These are phyloP conservation scores for Aspergillus melleus DNA, from an alignment of 2,329 filamentous ascomycete species.

Conservation along the genomic window DNA sequence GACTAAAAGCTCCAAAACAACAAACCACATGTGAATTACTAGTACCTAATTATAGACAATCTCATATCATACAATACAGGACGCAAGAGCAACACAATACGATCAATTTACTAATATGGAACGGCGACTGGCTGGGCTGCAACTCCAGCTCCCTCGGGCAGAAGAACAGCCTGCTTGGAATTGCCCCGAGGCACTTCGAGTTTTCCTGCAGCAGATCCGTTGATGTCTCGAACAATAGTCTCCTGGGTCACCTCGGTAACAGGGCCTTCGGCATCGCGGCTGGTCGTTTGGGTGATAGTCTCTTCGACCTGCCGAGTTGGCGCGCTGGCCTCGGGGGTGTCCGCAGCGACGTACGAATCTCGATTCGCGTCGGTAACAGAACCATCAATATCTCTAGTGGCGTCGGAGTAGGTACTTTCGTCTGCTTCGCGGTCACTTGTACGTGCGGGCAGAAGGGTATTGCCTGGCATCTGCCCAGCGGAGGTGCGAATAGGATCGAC, in stretches of 20 bases:
- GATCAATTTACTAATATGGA: constrained; percentile 6
- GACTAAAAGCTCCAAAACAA: not conserved
- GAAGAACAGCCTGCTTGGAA: not conserved
- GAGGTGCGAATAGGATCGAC: constrained; percentile 56
- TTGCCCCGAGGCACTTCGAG: not conserved
- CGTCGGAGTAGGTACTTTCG: not conserved
- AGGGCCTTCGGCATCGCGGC: not conserved
- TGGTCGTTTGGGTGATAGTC: not conserved
- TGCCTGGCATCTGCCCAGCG: constrained; percentile 48
- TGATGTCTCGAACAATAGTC: not conserved
- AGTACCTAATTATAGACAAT: not conserved
- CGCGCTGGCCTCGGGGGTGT: not conserved
- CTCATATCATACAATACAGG: not conserved
- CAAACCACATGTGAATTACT: not conserved
- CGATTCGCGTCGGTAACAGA: constrained; percentile 5
- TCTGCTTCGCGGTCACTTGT: not conserved
- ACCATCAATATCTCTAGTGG: constrained; percentile 3
- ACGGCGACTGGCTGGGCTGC: constrained; percentile 5
- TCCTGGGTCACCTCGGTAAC: not conserved
- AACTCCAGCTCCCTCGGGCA: not conserved
- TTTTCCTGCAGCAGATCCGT: not conserved
- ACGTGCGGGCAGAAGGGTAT: constrained; percentile 35
- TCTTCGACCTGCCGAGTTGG: not conserved
- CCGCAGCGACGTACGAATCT: not conserved
- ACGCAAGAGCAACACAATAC: not conserved